Evolutionary conservation across 352 stramenopile species (phyloP).

Genomic region (Thraustochytrium sp.): DNA sequence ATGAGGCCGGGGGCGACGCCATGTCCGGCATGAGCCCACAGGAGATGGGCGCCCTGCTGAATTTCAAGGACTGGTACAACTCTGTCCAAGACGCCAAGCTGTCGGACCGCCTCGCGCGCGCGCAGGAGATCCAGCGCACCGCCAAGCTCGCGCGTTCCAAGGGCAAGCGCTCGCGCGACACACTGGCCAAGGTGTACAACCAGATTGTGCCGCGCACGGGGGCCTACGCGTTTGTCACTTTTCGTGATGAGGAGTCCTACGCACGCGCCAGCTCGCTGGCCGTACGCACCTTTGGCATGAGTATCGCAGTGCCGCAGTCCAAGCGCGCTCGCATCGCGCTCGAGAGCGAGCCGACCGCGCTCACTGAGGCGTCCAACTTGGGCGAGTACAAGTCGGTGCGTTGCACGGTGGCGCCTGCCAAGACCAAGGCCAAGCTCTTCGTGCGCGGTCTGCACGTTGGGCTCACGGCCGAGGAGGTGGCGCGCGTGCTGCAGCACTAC

Average conservation of each 20-base stretch:
- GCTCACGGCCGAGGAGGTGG: not conserved
- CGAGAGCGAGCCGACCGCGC: no score
- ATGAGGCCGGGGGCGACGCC: no score
- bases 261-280: not conserved
- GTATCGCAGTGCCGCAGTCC: not conserved
- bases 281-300: not conserved
- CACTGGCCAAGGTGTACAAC: not conserved
- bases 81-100: not conserved
- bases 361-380: no score
- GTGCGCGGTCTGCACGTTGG: not conserved
- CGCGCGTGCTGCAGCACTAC: not conserved
- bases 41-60: not conserved
- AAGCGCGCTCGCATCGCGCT: no score
- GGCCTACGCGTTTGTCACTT: conserved; percentile 16
- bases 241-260: not conserved
- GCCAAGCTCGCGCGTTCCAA: not conserved
- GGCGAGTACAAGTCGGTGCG: not conserved
- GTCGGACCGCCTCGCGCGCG: not conserved
- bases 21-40: no score
- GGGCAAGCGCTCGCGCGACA: not conserved
- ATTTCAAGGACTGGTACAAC: not conserved
- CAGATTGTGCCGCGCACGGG: not conserved
- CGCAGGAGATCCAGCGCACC: not conserved
- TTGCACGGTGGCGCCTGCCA: not conserved
- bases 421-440: not conserved